Evolutionary conservation across 495 filamentous ascomycete species (phyloP).

Genomic region (Hapsidospora chrysogenum): DNA sequence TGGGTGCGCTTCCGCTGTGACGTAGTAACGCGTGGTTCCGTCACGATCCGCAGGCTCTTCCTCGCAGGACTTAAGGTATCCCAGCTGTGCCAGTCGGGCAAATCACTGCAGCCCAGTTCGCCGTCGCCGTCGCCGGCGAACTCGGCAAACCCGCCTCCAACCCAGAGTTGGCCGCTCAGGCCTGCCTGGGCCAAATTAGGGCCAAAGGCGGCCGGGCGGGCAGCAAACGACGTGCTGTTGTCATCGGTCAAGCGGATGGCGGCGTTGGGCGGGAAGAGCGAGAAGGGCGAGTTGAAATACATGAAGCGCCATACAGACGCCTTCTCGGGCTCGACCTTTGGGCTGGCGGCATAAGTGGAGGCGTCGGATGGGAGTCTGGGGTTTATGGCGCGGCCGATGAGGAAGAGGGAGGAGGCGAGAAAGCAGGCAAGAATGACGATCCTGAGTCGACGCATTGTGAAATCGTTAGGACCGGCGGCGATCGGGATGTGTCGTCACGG

Average conservation of each 20-base stretch:
- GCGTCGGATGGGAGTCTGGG: slow-evolving; percentile 12
- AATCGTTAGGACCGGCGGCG: not conserved
- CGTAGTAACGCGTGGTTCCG: slow-evolving; percentile 6
- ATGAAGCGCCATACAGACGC: slow-evolving; percentile 14
- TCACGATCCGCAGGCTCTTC: slow-evolving; percentile 8
- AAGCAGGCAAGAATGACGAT: slow-evolving; percentile 27
- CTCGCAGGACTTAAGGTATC: slow-evolving; percentile 9
- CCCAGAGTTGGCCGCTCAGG: slow-evolving; percentile 73
- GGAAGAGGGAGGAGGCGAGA: slow-evolving; percentile 28
- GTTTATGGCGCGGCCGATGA: slow-evolving; percentile 25
- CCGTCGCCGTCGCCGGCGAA: slow-evolving; percentile 49
- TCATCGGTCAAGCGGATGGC: slow-evolving; percentile 94
- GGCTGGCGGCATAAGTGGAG: slow-evolving; percentile 2
- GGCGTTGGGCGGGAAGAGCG: slow-evolving; percentile 84
- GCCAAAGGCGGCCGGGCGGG: slow-evolving; percentile 85
- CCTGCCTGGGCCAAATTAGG: slow-evolving; percentile 59
- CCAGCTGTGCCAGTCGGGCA: slow-evolving; percentile 72
- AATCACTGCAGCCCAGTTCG: slow-evolving; percentile 93
- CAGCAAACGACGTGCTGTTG: slow-evolving; percentile 91
- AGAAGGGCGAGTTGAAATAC: slow-evolving; percentile 35
- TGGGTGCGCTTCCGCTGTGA: slow-evolving; percentile 12
- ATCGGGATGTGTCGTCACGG: not conserved
- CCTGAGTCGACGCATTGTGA: slow-evolving; percentile 28
- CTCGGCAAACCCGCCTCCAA: slow-evolving; percentile 78
- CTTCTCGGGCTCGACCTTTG: not conserved